Base-by-base conservation (phyloP, 306 rosid species). In the Ormosia emarginata region DNA sequence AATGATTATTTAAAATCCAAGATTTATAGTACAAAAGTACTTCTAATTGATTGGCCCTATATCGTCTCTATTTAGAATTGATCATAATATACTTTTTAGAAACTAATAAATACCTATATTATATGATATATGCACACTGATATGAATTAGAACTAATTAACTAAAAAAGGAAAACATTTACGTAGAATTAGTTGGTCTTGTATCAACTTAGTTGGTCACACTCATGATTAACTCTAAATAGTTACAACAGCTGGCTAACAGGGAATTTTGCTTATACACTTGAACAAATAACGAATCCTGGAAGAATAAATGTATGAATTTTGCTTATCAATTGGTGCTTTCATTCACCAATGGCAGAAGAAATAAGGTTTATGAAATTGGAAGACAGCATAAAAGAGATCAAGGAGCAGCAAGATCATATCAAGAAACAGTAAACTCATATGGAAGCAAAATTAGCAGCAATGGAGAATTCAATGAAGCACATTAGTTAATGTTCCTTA, bases 401-500 rank as follows among this genome's bases (percentile, higher is more conserved):
- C 0, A 68, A 74, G 39, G 67, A 13, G 3, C 58, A 43, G 6
- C 44, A 74, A 58, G 10, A 34, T 43, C 8, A 74, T 1, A 37
- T 4, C 1, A 75, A 75, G 57, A 70, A 75, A 75, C 58, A 59
- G 59, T 11, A 40, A 39, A 8, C 8, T 13, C 44, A 30, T 11
- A 8, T 59, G 7, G 70, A 75, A 61, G 43, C 57, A 59, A 75
- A 46, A 29, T 41, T 75, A 59, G 44, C 3, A 44, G 33, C 80
- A 75, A 61, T 75, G 59, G 80, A 75, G 46, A 75, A 30, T 30
- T 75, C 80, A 30, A 59, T 61, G 15, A 75, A 75, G 40, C 80
- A 75, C 46, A 59, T 75, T n/a, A n/a, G n/a, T n/a, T n/a, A n/a
- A n/a, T n/a, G n/a, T n/a, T n/a, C n/a, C n/a, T n/a, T n/a, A n/a